A percentile compares a stretch with the other conserved stretches of the same genome.
phyloP scores from a whole-genome alignment of 257 asterid species.

The Euphrasia confusa region DNA sequence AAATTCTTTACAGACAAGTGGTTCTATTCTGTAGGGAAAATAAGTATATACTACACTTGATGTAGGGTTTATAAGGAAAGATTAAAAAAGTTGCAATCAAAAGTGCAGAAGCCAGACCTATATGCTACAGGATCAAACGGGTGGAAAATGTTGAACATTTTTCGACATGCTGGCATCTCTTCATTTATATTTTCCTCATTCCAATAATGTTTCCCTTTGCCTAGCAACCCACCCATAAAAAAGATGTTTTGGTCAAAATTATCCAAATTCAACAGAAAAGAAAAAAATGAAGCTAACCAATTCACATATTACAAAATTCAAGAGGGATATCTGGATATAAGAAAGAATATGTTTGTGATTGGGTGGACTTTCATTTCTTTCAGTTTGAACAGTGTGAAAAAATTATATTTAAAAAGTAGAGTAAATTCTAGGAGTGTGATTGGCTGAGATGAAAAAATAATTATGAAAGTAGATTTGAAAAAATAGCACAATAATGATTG shows the following conservation, averaged over 20 bases:
- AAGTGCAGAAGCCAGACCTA: slow-evolving; percentile 36
- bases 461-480: too few relatives aligned
- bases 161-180: slow-evolving; percentile 95
- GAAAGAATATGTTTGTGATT: not conserved
- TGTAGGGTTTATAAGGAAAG: slow-evolving; percentile 20
- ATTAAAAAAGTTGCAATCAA: slow-evolving; percentile 8
- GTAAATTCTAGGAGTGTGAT: too few relatives aligned
- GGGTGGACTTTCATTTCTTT: too few relatives aligned
- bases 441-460: too few relatives aligned
- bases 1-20: slow-evolving; percentile 80
- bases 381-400: too few relatives aligned
- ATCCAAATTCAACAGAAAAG: slow-evolving; percentile 20
- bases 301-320: slow-evolving; percentile 7
- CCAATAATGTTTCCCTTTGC: slow-evolving; percentile 80
- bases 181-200: slow-evolving; percentile 67
- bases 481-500: too few relatives aligned
- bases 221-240: slow-evolving; percentile 36
- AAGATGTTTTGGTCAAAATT: slow-evolving; percentile 20
- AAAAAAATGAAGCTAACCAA: slow-evolving; percentile 5
- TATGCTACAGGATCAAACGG: slow-evolving; percentile 99
- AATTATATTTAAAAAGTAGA: too few relatives aligned
- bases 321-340: slow-evolving; percentile 6
- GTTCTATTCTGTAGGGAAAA: slow-evolving; percentile 64
- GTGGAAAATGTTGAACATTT: slow-evolving; percentile 91
- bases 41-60: slow-evolving; percentile 11